A percentile compares a stretch with the other conserved stretches of the same genome.
phyloP scores from a whole-genome alignment of 257 asterid species.

The Nicotiana attenuata region DNA sequence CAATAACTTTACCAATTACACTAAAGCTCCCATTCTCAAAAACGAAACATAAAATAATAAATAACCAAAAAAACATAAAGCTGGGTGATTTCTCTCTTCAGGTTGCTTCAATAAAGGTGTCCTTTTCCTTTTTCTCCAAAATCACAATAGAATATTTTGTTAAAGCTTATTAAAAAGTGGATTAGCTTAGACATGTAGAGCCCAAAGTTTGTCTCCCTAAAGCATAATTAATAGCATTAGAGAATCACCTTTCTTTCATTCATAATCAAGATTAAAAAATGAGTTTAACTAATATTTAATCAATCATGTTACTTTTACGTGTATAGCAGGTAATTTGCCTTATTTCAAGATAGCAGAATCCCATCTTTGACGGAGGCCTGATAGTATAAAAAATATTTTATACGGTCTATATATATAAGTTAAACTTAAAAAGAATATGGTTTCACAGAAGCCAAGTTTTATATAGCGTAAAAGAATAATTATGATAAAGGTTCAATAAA shows the following conservation, averaged over 20 bases:
- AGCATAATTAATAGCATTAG: slow-evolving; percentile 3
- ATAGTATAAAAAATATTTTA: too few relatives aligned
- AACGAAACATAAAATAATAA: neutral
- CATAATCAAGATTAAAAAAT: neutral
- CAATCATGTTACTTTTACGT: too few relatives aligned
- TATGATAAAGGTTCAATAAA: slow-evolving; percentile 2
- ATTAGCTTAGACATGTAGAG: slow-evolving; percentile 13
- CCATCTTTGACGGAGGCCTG: too few relatives aligned
- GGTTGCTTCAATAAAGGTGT: slow-evolving; percentile 2
- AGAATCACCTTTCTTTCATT: neutral
- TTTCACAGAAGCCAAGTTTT: neutral
- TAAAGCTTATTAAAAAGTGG: slow-evolving; percentile 9
- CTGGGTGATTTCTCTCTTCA: neutral
- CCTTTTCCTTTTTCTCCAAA: slow-evolving; percentile 4
- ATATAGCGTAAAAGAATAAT: neutral
- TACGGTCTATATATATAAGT: too few relatives aligned
- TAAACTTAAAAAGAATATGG: neutral
- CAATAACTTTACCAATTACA: too few relatives aligned
- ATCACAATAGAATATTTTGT: slow-evolving; percentile 5
- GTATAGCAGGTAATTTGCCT: too few relatives aligned
- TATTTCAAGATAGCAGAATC: too few relatives aligned
- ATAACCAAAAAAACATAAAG: neutral
- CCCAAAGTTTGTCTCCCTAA: slow-evolving; percentile 9
- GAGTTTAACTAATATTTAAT: too few relatives aligned
- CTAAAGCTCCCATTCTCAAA: too few relatives aligned